Evolutionary conservation across 352 stramenopile species (phyloP), one percentile per base, ranked within the genome.

Genomic region (Phytophthora sojae): DNA sequence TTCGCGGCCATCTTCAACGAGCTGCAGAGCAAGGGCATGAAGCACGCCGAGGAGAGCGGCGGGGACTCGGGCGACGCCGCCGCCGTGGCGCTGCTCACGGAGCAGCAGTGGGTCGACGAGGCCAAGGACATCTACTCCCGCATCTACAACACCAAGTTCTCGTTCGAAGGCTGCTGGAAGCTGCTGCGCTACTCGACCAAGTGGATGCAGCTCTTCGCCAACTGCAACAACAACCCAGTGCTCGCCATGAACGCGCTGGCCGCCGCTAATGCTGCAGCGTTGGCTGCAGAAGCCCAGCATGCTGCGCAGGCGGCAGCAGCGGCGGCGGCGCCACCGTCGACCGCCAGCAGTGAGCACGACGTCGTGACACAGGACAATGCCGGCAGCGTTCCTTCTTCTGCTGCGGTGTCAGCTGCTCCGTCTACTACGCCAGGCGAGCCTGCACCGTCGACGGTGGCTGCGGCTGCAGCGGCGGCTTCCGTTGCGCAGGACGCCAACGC

Each of bases 151-250:
- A 64, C 57, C 67, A 94, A 92, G 69, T 94, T 94, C 62, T 57
- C 67, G 3, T 94, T 94, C 51, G 86, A 92, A 59, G 32, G 57
- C 12, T 94, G 86, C 69, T 94, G 86, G 86, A 81, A 80, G 51
- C 61, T 88, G 64, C 75, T 94, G 61, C 86, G 86, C 23, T 84
- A 77, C 61, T 90, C 83, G 15, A 66, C 76, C 47, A 90, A 88
- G 37, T 94, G 86, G 86, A 67, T 83, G 30, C 83, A 90, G 49
- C 65, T 92, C 26, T 82, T 90, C 7, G 71, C 80, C n/a, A 89
- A 77, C 44, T 77, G 78, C 0, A 73, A 56, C 2, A 81, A 67
- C 17, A 57, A 73, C 3, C 66, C 79, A 1, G 52, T 76, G 8
- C 9, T 63, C 25, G 21, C 39, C 11, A 52, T 75, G n/a, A 72